Evolutionary conservation across 441 rosid species (phyloP).

Genomic region (Biscutella auriculata): DNA sequence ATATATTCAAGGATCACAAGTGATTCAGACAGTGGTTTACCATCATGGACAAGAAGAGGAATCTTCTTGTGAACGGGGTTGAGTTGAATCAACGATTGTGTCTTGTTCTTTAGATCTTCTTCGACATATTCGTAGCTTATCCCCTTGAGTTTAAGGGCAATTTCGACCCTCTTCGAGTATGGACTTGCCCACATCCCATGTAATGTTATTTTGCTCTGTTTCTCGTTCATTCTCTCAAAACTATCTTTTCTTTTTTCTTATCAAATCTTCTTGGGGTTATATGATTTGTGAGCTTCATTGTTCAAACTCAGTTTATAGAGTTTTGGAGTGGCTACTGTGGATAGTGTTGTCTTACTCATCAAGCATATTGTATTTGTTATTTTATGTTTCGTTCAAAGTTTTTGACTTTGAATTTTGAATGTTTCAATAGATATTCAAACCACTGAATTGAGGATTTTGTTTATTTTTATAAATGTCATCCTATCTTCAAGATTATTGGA

Average conservation of each 20-base stretch:
- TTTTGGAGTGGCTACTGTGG: background rate
- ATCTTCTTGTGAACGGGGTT: constrained; percentile 38
- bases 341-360: background rate
- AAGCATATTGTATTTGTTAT: background rate
- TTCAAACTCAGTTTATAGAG: background rate
- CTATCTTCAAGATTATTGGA: too few relatives aligned
- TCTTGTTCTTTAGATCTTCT: constrained; percentile 35
- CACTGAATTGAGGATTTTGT: too few relatives aligned
- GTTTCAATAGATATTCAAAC: too few relatives aligned
- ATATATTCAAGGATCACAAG: constrained; percentile 37
- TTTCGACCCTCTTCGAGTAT: constrained; percentile 23
- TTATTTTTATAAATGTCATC: too few relatives aligned
- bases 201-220: constrained; percentile 14
- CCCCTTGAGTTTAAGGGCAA: constrained; percentile 36
- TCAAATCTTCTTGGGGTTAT: background rate
- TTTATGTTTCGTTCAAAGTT: constrained; percentile 5
- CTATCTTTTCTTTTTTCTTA: background rate
- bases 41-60: constrained; percentile 34
- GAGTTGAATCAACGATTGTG: constrained; percentile 22
- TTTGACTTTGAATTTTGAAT: background rate
- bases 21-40: constrained; percentile 35
- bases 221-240: constrained; percentile 11
- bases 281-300: background rate
- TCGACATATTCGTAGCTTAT: constrained; percentile 25
- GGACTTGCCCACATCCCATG: constrained; percentile 30